phyloP scores from a whole-genome alignment of 2,329 filamentous ascomycete genomes.

The Diaporthe eres region DNA sequence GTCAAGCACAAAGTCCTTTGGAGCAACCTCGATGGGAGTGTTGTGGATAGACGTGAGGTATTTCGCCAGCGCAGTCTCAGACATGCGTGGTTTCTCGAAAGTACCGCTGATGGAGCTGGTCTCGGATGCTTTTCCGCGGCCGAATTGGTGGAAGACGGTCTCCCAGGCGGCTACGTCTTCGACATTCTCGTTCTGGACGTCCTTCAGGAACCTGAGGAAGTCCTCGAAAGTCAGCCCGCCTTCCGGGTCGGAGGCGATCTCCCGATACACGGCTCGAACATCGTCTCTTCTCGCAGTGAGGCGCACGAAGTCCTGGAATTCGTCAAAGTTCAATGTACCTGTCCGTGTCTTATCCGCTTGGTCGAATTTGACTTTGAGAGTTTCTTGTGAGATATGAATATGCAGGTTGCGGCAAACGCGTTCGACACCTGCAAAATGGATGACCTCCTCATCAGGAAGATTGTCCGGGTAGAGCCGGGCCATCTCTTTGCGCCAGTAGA shows the following conservation, averaged over 20 bases:
- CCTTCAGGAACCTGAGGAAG: constrained; percentile 82
- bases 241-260: constrained; percentile 70
- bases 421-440: constrained; percentile 85
- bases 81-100: constrained; percentile 74
- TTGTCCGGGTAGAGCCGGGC: constrained; percentile 71
- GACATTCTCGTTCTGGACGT: constrained; percentile 83
- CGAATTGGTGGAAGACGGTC: constrained; percentile 78
- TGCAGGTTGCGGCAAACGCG: constrained; percentile 90
- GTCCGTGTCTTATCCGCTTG: constrained; percentile 76
- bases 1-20: constrained; percentile 76
- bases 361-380: constrained; percentile 81
- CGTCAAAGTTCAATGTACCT: constrained; percentile 79
- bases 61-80: constrained; percentile 81
- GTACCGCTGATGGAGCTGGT: constrained; percentile 53
- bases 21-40: constrained; percentile 72
- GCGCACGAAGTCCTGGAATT: constrained; percentile 88
- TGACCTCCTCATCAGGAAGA: constrained; percentile 72
- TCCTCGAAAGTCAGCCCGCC: constrained; percentile 78
- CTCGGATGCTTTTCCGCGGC: constrained; percentile 58
- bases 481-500: constrained; percentile 92
- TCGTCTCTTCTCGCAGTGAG: constrained; percentile 89
- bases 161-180: constrained; percentile 79
- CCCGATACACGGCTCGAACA: constrained; percentile 79
- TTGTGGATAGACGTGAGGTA: constrained; percentile 85
- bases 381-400: constrained; percentile 86